These are phyloP conservation scores for Corymbia calophylla DNA, from an alignment of 441 rosid genomes.

Conservation along the genomic window DNA sequence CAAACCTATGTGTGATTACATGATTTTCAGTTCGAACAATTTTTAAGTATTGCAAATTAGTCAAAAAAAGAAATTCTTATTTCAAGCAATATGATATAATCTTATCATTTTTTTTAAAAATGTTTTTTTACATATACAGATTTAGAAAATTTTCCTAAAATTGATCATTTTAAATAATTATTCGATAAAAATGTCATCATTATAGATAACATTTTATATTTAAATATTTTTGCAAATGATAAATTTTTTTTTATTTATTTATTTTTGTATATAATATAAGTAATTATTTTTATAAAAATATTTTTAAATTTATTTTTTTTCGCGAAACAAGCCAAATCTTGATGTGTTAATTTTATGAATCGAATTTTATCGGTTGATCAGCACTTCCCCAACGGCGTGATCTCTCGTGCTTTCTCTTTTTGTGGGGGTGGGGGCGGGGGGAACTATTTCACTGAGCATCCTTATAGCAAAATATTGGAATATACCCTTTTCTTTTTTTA, in stretches of 20 bases:
- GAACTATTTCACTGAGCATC: not conserved
- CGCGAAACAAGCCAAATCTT: rapidly evolving
- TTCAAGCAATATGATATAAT: rapidly evolving
- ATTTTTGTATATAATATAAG: too few species aligned
- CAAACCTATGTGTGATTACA: not conserved
- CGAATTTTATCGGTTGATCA: not conserved
- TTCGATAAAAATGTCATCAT: too few species aligned
- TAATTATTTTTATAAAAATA: too few species aligned
- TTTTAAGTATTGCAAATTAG: not conserved
- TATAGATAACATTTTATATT: too few species aligned
- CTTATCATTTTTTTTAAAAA: not conserved
- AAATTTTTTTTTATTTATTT: too few species aligned
- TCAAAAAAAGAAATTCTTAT: not conserved
- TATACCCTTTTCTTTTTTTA: not conserved
- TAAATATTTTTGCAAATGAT: too few species aligned
- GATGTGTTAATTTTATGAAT: not conserved
- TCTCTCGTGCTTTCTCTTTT: not conserved
- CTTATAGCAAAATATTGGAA: not conserved
- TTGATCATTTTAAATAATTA: too few species aligned
- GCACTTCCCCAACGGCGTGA: not conserved
- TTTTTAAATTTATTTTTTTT: too few species aligned
- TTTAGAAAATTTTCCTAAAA: too few species aligned
- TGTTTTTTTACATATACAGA: too few species aligned
- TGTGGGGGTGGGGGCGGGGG: not conserved
- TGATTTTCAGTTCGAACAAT: not conserved